Base-by-base conservation (phyloP, 176 grass and related monocot genomes). In the Oryza glumipatula region DNA sequence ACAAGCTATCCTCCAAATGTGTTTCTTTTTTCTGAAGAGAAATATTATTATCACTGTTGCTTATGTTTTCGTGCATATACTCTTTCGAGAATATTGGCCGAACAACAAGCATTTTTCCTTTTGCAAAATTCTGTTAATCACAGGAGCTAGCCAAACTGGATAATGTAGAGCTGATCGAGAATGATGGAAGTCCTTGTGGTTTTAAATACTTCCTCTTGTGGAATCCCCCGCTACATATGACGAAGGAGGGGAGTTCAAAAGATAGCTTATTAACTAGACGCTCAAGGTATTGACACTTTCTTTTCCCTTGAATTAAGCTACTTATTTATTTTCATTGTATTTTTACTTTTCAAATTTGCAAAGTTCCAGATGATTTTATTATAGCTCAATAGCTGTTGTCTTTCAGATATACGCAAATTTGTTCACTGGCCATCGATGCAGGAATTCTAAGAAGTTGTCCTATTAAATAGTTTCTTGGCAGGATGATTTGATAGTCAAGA, bases 181-280 rank as follows among this genome's bases (percentile, higher is more conserved):
- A 98, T 80, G 93, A 98, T 86, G 91, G 95, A 84, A 95, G 95
- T 78, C 93, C 89, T 58, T 88, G 87, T 84, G 89, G 89, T 88
- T 86, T 80, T 65, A 98, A 98, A 78, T 95, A 98, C 72, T 92
- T 98, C 83, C 80, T 95, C 76, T 85, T 98, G 85, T 98, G 95
- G 95, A 98, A 98, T 63, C 93, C 93, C 77, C 85, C 87, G 5
- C 77, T 98, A 78, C 26, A 74, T 77, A 80, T 39, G 76, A 48
- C 65, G 80, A 85, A 87, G 67, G 86, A 84, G 11, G 87, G 89
- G 84, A 78, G 68, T 82, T 70, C 85, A 58, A 68, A 92, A 84
- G 44, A 30, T 87, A 54, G 43, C 70, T 66, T 77, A 83, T 68
- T 76, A 85, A 92, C 83, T 54, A 93, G 82, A 81, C 92, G 91